Percentiles rank a stretch among this genome's conserved stretches.
phyloP scores from a whole-genome alignment of 2,329 filamentous ascomycete genomes.

The Fusarium denticulatum region DNA sequence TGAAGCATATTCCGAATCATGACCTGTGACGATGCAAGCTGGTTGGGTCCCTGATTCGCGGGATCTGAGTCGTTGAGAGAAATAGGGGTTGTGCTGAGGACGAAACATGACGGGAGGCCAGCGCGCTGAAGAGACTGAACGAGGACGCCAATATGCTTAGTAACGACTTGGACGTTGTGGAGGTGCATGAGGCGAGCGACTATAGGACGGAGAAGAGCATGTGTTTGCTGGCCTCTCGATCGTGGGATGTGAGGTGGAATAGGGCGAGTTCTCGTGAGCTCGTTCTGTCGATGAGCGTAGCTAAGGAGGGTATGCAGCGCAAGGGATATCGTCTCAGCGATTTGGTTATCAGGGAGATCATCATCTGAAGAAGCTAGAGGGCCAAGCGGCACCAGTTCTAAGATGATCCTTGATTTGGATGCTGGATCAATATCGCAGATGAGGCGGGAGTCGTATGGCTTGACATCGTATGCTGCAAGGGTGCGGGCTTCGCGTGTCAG shows the following conservation, averaged over 20 bases:
- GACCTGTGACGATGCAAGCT: conserved; percentile 54
- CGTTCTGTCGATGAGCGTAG: conserved; percentile 81
- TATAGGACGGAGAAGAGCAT: conserved; percentile 62
- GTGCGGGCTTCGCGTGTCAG: conserved; percentile 82
- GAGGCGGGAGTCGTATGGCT: conserved; percentile 67
- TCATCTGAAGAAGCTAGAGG: conserved; percentile 46
- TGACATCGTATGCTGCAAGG: conserved; percentile 76
- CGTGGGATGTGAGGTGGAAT: conserved; percentile 52
- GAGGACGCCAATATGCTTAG: conserved; percentile 56
- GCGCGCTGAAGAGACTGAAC: conserved; percentile 56
- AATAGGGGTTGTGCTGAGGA: conserved; percentile 52
- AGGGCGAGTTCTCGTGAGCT: conserved; percentile 72
- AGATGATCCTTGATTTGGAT: conserved; percentile 62
- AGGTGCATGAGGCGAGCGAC: conserved; percentile 60
- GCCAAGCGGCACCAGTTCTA: conserved; percentile 75
- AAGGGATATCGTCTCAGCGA: conserved; percentile 74
- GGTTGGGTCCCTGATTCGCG: conserved; percentile 47
- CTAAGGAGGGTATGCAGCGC: conserved; percentile 80
- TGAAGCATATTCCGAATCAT: conserved; percentile 57
- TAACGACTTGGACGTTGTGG: conserved; percentile 52
- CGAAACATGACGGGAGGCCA: conserved; percentile 57
- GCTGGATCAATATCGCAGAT: conserved; percentile 63
- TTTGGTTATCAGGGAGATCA: conserved; percentile 53
- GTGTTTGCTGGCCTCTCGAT: conserved; percentile 53
- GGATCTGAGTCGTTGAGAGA: conserved; percentile 42